phyloP scores from a whole-genome alignment of 352 stramenopile genomes.

The Globisporangium nodosum region DNA sequence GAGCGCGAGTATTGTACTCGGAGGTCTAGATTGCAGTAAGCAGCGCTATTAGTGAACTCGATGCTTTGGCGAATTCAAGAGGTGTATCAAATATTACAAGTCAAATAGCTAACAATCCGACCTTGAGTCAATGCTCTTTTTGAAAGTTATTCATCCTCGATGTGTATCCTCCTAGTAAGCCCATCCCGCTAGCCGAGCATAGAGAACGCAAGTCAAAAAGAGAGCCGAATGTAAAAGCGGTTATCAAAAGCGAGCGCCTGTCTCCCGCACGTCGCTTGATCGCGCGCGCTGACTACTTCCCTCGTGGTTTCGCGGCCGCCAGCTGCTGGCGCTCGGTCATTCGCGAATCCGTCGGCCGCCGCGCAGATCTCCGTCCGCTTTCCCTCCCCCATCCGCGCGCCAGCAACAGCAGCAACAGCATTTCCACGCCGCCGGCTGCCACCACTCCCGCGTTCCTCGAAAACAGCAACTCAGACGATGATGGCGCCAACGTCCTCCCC shows the following conservation, averaged over 20 bases:
- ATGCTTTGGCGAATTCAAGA: no score
- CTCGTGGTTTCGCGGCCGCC: not conserved
- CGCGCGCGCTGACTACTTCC: not conserved
- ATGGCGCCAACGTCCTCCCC: not conserved
- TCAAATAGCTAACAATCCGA: no score
- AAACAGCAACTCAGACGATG: not conserved
- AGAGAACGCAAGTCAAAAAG: not conserved
- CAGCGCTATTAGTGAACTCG: no score
- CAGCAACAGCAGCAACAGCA: not conserved
- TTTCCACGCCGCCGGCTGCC: not conserved
- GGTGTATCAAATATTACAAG: no score
- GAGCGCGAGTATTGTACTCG: no score
- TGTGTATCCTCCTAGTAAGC: no score
- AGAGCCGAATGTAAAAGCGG: no score
- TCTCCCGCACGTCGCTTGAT: not conserved
- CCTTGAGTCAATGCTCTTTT: no score
- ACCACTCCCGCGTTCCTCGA: not conserved
- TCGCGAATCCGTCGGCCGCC: conserved; percentile 1
- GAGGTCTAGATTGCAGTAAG: no score
- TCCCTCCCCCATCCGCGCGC: not conserved
- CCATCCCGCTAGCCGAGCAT: not conserved
- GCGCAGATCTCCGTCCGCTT: not conserved
- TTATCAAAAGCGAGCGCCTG: not conserved
- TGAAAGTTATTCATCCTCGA: no score
- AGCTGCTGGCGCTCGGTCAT: not conserved